These are phyloP conservation scores for Candida alai DNA, from an alignment of 805 yeast species.

Conservation along the genomic window DNA sequence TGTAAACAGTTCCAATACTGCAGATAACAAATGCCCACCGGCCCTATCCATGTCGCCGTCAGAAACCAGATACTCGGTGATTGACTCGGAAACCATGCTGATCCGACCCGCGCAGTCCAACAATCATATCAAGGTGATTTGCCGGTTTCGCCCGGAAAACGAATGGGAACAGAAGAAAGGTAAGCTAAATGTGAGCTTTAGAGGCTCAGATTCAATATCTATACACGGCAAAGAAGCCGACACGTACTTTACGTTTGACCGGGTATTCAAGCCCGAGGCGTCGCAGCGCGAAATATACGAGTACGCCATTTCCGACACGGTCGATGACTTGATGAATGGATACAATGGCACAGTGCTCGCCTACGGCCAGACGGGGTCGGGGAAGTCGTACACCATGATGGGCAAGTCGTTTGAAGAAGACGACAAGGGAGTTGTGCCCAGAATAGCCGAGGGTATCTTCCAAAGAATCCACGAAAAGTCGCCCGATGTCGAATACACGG, in stretches of 20 bases:
- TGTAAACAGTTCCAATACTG: too few species aligned
- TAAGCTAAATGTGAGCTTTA: conserved; percentile 17
- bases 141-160: conserved; percentile 64
- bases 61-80: too few species aligned
- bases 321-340: conserved; percentile 69
- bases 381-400: conserved; percentile 75
- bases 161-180: conserved; percentile 24
- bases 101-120: too few species aligned
- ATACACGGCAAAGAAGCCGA: conserved; percentile 24
- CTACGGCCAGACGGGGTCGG: conserved; percentile 78
- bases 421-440: conserved; percentile 65
- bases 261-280: conserved; percentile 50
- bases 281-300: conserved; percentile 58
- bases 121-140: conserved; percentile 59
- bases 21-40: too few species aligned
- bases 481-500: conserved; percentile 54
- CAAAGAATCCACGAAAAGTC: conserved; percentile 27
- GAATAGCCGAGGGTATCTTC: conserved; percentile 66
- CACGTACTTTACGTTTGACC: conserved; percentile 56
- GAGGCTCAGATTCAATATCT: conserved; percentile 24
- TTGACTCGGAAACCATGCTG: too few species aligned
- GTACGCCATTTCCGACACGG: conserved; percentile 55
- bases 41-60: too few species aligned
- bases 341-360: conserved; percentile 75
- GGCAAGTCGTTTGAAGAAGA: conserved; percentile 38